phyloP scores from a whole-genome alignment of 805 yeast species.

The Torulaspora delbrueckii region DNA sequence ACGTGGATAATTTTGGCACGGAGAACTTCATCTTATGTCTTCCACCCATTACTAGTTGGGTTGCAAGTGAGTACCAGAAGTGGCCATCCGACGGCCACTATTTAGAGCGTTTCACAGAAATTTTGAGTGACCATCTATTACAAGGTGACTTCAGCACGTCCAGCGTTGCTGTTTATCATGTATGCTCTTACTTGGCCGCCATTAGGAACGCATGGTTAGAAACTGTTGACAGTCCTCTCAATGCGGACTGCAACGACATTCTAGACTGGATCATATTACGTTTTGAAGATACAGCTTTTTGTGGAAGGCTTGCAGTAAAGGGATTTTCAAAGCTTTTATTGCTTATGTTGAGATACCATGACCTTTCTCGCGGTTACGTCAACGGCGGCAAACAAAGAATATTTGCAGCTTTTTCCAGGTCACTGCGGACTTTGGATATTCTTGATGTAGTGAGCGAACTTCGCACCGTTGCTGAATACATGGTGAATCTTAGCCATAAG shows the following conservation, averaged over 20 bases:
- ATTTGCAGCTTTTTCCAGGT: slow-evolving; percentile 20
- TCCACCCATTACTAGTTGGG: slow-evolving; percentile 7
- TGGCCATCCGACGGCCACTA: neutral
- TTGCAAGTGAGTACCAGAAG: neutral
- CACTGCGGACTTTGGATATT: slow-evolving; percentile 18
- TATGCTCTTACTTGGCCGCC: slow-evolving; percentile 19
- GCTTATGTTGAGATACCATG: slow-evolving; percentile 26
- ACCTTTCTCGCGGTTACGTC: slow-evolving; percentile 18
- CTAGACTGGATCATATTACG: slow-evolving; percentile 42
- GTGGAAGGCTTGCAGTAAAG: slow-evolving; percentile 36
- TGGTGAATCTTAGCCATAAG: slow-evolving; percentile 22
- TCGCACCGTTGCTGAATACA: slow-evolving; percentile 16
- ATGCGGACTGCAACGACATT: slow-evolving; percentile 46
- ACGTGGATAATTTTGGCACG: slow-evolving; percentile 4
- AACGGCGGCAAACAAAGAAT: slow-evolving; percentile 30
- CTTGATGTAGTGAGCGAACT: slow-evolving; percentile 9
- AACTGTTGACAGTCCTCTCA: slow-evolving; percentile 23
- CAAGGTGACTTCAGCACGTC: slow-evolving; percentile 22
- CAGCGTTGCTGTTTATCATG: slow-evolving; percentile 13
- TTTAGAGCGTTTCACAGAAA: slow-evolving; percentile 20
- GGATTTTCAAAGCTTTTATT: slow-evolving; percentile 36
- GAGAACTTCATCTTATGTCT: slow-evolving; percentile 6
- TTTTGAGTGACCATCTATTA: slow-evolving; percentile 24
- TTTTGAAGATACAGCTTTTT: slow-evolving; percentile 39
- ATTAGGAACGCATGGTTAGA: slow-evolving; percentile 28